Evolutionary conservation across 1,284 basidiomycete species (phyloP).

Genomic region (Dichomitus squalens): DNA sequence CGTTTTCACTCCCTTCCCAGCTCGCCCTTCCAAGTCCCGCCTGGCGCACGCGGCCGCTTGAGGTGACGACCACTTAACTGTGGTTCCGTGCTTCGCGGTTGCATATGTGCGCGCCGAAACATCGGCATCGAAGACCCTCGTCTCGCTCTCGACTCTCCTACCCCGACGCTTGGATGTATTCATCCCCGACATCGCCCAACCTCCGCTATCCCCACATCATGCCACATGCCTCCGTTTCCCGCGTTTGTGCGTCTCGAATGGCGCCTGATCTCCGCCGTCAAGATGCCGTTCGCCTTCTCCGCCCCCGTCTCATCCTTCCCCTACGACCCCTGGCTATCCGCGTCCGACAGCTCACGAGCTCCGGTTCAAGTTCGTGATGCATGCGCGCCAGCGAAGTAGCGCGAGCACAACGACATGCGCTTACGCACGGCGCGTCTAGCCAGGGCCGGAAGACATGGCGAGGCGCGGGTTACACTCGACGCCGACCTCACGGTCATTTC

Average conservation of each 20-base stretch:
- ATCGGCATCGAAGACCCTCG: conserved; percentile 50
- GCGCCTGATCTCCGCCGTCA: conserved; percentile 36
- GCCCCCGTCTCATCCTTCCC: conserved; percentile 16
- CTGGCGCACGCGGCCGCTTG: conserved; percentile 46
- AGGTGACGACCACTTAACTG: conserved; percentile 75
- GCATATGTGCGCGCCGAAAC: conserved; percentile 58
- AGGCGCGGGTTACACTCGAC: conserved; percentile 20
- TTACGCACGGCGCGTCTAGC: conserved; percentile 21
- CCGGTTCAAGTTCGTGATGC: conserved; percentile 21
- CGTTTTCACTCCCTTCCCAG: conserved; percentile 41
- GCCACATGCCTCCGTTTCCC: conserved; percentile 22
- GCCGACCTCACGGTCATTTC: conserved; percentile 17
- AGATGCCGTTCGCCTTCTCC: conserved; percentile 14
- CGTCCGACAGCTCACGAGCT: conserved; percentile 21
- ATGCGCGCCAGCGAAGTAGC: conserved; percentile 21
- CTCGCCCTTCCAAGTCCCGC: conserved; percentile 53
- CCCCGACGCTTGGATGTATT: conserved; percentile 18
- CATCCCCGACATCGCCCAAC: conserved; percentile 14
- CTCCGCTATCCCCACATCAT: conserved; percentile 20
- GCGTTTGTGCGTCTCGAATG: conserved; percentile 12
- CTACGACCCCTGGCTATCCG: conserved; percentile 20
- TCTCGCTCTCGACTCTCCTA: conserved; percentile 23
- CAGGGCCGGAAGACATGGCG: conserved; percentile 30
- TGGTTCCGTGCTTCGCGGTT: conserved; percentile 65
- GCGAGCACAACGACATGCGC: conserved; percentile 19